Evolutionary conservation across 2,329 filamentous ascomycete genomes (phyloP).

Genomic region (Trichoderma arundinaceum): DNA sequence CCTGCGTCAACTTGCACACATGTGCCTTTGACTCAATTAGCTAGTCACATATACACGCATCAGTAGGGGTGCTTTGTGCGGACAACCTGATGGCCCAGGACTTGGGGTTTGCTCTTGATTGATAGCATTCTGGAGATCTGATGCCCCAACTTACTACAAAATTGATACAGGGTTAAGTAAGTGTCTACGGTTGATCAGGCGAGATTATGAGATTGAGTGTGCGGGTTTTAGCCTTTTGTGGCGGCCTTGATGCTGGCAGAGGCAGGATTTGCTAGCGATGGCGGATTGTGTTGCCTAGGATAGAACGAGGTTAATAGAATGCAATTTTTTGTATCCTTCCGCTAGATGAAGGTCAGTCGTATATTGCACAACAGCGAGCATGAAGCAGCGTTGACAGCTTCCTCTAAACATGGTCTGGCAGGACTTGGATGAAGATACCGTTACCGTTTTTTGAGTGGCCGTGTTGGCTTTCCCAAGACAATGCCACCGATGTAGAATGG

Average conservation of each 20-base stretch:
- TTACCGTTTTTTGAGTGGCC: no score
- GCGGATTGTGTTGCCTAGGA: no score
- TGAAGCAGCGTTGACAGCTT: no score
- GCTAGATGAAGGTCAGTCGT: no score
- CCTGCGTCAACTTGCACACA: no score
- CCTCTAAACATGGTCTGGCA: no score
- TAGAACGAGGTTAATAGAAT: no score
- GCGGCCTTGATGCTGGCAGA: neutral
- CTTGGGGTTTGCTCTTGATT: neutral
- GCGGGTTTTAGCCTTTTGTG: constrained; percentile 1
- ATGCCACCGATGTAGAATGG: no score
- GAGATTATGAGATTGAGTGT: neutral
- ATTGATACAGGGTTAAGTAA: neutral
- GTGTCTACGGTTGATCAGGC: neutral
- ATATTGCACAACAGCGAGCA: neutral
- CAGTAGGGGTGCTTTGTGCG: neutral
- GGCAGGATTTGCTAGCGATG: neutral
- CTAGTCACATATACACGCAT: neutral
- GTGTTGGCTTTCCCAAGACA: no score
- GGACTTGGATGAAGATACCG: no score
- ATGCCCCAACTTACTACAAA: neutral
- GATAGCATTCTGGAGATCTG: neutral
- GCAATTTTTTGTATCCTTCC: no score
- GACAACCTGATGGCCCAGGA: neutral
- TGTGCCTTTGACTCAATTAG: neutral